These are phyloP conservation scores for Lithospermum erythrorhizon DNA, from an alignment of 257 asterid genomes.

Conservation along the genomic window DNA sequence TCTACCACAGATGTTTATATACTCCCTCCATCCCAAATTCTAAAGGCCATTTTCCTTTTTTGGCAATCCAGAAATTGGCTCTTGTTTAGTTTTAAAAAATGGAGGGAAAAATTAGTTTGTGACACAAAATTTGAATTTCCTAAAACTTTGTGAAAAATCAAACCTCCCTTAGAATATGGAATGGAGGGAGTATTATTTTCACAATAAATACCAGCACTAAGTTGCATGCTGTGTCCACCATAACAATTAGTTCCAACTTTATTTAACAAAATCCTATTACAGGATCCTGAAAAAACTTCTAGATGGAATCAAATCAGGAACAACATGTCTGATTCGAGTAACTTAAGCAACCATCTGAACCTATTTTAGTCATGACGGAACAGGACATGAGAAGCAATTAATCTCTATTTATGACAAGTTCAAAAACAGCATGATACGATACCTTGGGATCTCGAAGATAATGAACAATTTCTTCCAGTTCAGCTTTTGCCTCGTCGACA, in stretches of 20 bases:
- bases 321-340: background rate
- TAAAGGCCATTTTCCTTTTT: too few species aligned
- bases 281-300: background rate
- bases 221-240: background rate
- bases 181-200: too few species aligned
- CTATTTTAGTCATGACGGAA: background rate
- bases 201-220: background rate
- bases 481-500: slow-evolving; percentile 93
- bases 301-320: background rate
- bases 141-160: too few species aligned
- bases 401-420: background rate
- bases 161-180: too few species aligned
- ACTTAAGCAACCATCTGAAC: background rate
- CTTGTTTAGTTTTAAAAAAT: too few species aligned
- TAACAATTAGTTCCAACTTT: background rate
- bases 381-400: background rate
- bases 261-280: background rate
- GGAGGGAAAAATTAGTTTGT: too few species aligned
- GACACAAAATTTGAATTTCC: too few species aligned
- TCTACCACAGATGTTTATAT: background rate
- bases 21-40: too few species aligned
- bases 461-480: slow-evolving; percentile 93
- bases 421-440: slow-evolving; percentile 8
- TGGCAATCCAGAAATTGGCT: too few species aligned
- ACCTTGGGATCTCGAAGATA: slow-evolving; percentile 99